Base-by-base conservation (phyloP, 2,329 filamentous ascomycete genomes). In the Aquanectria penicillioides region DNA sequence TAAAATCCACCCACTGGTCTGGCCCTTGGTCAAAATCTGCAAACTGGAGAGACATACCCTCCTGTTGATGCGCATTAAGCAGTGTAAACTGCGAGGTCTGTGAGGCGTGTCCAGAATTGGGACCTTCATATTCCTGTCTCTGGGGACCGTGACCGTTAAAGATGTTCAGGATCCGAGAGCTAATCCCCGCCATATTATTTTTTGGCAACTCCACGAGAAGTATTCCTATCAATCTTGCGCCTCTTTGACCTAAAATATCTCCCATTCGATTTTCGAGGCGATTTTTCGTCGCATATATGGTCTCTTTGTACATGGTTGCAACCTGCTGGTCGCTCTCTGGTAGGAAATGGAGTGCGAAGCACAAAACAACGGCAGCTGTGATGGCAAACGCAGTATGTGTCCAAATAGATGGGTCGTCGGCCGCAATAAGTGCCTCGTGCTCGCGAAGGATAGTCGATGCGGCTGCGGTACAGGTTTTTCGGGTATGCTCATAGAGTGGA, bases 371-470 rank as follows among this genome's bases (percentile, higher is more conserved):
- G 3, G 41, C 31, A 3, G 51, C 51, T 2, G 51, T 55, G 22
- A 55, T 41, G 13, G 41, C 47, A 22, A 38, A 55, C 20, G 51
- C 51, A 1, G 34, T 38, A 17, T 55, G 51, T 5, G 31, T 41
- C 51, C 51, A 55, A 3, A 55, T 15, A 1, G 41, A 55, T 2
- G 48, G n/a, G 6, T 48, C 41, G 23, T 40, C 43, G 0, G 20
- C 18, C 11, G 12, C n/a, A 5, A 48, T 26, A 9, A 48, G 9
- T 11, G 17, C 22, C 9, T 40, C 41, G 2, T 55, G 36, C 11
- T 55, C 51, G 3, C 51, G 51, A 4, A 48, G 25, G 12, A 55
- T 55, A 1, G 51, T 55, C 17, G 41, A 22, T 40, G 51, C 51
- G 2, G 51, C 51, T 2, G 33, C 51, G 5, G 22, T 26, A 10